Conservation (phyloP, 345 rosid genomes). For the Excoecaria agallocha region DNA sequence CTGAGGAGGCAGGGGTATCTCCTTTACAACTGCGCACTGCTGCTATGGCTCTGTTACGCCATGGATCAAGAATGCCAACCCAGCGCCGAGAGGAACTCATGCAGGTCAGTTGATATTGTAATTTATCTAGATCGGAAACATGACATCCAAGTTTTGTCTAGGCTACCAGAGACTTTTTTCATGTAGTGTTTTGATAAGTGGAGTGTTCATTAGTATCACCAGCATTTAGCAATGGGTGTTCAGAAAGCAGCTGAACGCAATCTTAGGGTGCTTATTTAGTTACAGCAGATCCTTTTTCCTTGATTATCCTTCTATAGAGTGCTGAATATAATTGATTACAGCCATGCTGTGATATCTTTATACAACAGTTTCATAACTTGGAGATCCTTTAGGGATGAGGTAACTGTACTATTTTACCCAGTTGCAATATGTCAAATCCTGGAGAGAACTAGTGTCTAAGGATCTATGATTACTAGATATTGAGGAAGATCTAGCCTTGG, state of each 20-base stretch:
- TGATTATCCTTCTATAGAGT: neutral
- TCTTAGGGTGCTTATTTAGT: constrained; percentile 1
- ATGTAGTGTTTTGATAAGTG: neutral
- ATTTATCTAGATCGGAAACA: neutral
- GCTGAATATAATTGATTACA: neutral
- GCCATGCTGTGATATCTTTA: neutral
- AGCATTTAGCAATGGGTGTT: neutral
- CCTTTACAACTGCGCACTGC: constrained; percentile 88
- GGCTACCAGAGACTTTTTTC: neutral
- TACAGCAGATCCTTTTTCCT: neutral
- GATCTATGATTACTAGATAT: too few relatives aligned
- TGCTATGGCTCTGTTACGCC: constrained; percentile 93
- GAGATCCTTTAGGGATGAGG: neutral
- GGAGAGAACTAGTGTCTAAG: too few relatives aligned
- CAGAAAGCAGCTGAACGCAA: neutral
- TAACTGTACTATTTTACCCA: neutral
- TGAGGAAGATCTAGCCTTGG: too few relatives aligned
- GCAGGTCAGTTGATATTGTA: constrained; percentile 42
- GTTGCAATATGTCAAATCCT: neutral
- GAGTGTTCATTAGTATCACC: neutral
- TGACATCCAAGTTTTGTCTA: neutral
- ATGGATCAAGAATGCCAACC: constrained; percentile 81
- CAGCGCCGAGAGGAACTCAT: constrained; percentile 68
- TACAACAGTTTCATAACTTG: neutral
- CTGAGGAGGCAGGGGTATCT: constrained; percentile 72